Conservation (phyloP, 306 rosid species). For the Coriaria nepalensis region DNA sequence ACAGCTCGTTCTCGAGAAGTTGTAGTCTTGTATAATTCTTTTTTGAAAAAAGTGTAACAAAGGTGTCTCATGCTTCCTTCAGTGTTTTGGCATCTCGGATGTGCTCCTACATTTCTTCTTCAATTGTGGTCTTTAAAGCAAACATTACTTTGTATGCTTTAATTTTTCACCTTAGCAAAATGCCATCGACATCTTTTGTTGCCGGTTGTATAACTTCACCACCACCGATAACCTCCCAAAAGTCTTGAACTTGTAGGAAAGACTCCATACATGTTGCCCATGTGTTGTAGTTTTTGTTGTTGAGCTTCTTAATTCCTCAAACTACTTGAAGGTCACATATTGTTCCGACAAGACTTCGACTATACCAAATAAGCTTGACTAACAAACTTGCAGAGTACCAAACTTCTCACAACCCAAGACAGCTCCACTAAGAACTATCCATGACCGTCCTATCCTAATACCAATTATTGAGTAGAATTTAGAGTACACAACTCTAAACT, state of each 20-base stretch:
- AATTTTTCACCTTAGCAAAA: constrained; percentile 1
- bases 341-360: not conserved
- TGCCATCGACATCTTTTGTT: not conserved
- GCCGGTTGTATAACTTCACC: not conserved
- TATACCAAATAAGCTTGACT: not conserved
- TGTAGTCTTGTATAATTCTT: not conserved
- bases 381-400: not conserved
- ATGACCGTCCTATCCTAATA: no score
- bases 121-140: not conserved
- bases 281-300: not conserved
- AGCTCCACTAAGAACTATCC: no score
- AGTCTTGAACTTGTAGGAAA: constrained; percentile 3
- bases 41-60: not conserved
- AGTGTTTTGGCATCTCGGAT: not conserved
- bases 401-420: not conserved
- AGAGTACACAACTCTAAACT: no score
- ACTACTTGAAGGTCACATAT: constrained; percentile 4
- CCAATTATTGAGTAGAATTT: no score
- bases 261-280: not conserved
- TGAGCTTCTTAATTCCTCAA: constrained; percentile 6
- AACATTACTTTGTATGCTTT: constrained; percentile 4
- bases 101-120: constrained; percentile 7
- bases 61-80: constrained; percentile 3
- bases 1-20: not conserved
- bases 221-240: constrained; percentile 3